phyloP scores from a whole-genome alignment of 768 basidiomycete species.

The Epithele typhae region DNA sequence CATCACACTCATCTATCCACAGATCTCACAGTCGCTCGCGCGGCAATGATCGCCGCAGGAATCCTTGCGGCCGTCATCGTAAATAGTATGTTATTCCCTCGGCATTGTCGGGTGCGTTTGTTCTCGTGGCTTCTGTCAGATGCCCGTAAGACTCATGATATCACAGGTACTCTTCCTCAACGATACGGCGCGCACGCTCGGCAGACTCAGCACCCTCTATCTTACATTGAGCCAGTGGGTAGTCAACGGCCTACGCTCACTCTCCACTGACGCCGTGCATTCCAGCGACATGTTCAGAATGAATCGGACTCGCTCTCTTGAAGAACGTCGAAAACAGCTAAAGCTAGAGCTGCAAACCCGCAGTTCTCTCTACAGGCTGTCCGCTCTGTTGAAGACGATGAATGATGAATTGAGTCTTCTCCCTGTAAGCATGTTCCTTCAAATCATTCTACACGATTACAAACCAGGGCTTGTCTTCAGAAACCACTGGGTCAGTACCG shows the following conservation, averaged over 20 bases:
- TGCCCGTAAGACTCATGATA: background rate
- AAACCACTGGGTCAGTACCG: constrained; percentile 46
- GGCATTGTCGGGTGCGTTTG: constrained; percentile 38
- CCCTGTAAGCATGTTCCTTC: constrained; percentile 31
- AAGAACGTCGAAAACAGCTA: constrained; percentile 32
- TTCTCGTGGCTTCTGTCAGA: background rate
- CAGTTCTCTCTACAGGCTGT: constrained; percentile 34
- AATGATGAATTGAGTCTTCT: constrained; percentile 43
- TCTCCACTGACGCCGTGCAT: background rate
- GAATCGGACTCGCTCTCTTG: constrained; percentile 17
- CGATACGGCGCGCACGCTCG: constrained; percentile 33
- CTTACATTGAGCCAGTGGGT: constrained; percentile 38
- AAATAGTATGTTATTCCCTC: constrained; percentile 43
- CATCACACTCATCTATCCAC: background rate
- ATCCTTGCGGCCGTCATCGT: constrained; percentile 40
- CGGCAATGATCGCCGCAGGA: constrained; percentile 39
- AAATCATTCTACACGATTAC: background rate
- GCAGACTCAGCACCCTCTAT: constrained; percentile 40
- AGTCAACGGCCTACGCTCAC: background rate
- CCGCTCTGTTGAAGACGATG: constrained; percentile 38
- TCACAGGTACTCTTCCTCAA: constrained; percentile 38
- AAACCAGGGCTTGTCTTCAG: constrained; percentile 18
- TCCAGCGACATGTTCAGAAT: constrained; percentile 34
- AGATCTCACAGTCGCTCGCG: constrained; percentile 39
- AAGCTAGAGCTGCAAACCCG: constrained; percentile 41